These are phyloP conservation scores for Tilletia caries DNA, from an alignment of 1,284 basidiomycete genomes.

Conservation along the genomic window DNA sequence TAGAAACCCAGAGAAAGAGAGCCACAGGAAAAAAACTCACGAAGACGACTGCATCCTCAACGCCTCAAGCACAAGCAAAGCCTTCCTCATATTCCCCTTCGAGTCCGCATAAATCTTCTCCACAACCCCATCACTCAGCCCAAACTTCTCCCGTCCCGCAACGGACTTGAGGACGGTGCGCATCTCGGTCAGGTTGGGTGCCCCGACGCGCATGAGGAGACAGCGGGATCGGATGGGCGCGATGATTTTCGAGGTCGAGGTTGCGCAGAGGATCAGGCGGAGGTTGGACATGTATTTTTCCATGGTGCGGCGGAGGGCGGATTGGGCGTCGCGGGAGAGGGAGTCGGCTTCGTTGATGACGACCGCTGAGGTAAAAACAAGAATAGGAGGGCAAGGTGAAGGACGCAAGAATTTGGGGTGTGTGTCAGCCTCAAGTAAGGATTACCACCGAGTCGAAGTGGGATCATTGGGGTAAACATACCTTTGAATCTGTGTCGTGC, in stretches of 20 bases:
- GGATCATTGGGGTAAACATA: no score
- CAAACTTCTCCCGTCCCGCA: slow-evolving; percentile 75
- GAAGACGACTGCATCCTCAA: slow-evolving; percentile 68
- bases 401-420: slow-evolving; percentile 6
- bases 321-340: slow-evolving; percentile 90
- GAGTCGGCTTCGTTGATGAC: slow-evolving; percentile 97
- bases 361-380: slow-evolving; percentile 83
- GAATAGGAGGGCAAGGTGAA: slow-evolving; percentile 16
- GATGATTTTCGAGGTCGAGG: slow-evolving; percentile 92
- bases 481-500: slow-evolving; percentile 97
- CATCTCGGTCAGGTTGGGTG: slow-evolving; percentile 81
- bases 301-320: slow-evolving; percentile 94
- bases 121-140: slow-evolving; percentile 71
- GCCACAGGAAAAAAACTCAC: background rate
- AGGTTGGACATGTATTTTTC: slow-evolving; percentile 97
- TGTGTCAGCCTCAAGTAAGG: no score
- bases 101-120: slow-evolving; percentile 74
- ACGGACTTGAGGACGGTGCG: slow-evolving; percentile 71
- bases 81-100: slow-evolving; percentile 88
- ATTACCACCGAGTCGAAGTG: no score
- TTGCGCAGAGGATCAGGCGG: slow-evolving; percentile 95
- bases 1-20: no score
- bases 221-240: slow-evolving; percentile 95
- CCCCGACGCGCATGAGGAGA: slow-evolving; percentile 86
- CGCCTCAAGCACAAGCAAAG: slow-evolving; percentile 88